Percentiles rank a stretch among this genome's conserved stretches.
phyloP scores from a whole-genome alignment of 2,329 filamentous ascomycete genomes.

The Apiospora phragmitis region DNA sequence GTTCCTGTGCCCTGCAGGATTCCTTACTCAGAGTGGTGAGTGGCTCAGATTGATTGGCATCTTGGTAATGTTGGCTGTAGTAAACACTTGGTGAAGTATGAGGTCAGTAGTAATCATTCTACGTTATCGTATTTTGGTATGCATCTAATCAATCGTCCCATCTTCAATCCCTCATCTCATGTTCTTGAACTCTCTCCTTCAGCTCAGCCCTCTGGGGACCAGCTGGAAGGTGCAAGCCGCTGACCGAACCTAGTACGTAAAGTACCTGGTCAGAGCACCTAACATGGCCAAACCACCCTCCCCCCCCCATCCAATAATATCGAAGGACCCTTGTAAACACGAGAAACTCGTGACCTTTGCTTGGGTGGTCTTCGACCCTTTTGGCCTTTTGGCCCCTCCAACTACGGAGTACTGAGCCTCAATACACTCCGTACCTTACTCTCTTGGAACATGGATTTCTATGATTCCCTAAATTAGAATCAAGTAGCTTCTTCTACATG shows the following conservation, averaged over 20 bases:
- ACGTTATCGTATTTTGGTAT: not conserved
- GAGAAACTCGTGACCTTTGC: not conserved
- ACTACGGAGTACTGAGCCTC: no score
- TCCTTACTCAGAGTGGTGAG: not conserved
- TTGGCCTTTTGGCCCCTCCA: not conserved
- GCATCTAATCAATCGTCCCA: not conserved
- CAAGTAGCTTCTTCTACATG: no score
- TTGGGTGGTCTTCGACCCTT: no score
- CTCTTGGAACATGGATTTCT: no score
- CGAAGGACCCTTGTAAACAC: not conserved
- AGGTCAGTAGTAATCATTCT: not conserved
- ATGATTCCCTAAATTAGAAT: no score
- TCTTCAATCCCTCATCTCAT: not conserved
- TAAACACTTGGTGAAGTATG: not conserved
- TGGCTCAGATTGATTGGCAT: not conserved
- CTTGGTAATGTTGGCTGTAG: not conserved
- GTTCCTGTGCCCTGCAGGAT: not conserved
- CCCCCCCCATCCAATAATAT: not conserved
- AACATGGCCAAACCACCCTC: no score
- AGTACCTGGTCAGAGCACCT: no score
- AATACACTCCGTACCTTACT: no score
- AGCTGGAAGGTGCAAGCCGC: not conserved
- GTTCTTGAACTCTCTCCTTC: not conserved
- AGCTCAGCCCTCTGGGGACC: not conserved
- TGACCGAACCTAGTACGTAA: not conserved